Evolutionary conservation across 441 rosid species (phyloP), one percentile per base, ranked within the genome.

Genomic region (Erodium chrysanthum): DNA sequence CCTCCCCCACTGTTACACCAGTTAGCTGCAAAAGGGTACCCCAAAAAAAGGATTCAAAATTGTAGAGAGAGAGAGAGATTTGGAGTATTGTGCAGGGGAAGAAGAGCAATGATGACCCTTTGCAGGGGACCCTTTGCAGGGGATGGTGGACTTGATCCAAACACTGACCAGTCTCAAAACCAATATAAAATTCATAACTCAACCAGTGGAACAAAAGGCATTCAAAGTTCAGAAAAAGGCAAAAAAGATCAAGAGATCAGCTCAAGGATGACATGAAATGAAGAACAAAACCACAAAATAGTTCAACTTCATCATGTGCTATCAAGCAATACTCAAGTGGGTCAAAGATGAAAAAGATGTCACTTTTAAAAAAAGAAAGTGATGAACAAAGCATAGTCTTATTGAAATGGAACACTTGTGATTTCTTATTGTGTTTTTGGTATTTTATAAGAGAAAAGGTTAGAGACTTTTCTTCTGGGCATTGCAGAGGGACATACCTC

Each of bases 1-100:
- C 97, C 83, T 93, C 98, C 80, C 98, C 97, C 61, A 93, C 97
- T 77, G 98, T 93, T 81, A 83, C 93, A 74, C 98, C 98, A 83
- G 98, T 93, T 83, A 93, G 77, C 98, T 93, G 86, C 79, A 65
- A 18, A 65, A 15, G 42, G 42, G 42, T 37, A 37, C 42, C 42
- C 42, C 42, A 37, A 37, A 37, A 68, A 68, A 22, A 68, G 40
- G 65, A 70, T 48, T 70, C 62, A 67, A 68, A 46, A 15, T 23
- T 54, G 61, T 20, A 18, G 22, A 18, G 37, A 60, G 68, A 21
- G 76, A 68, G 20, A 23, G 75, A 66, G 54, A 65, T 75, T 80
- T 86, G 83, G 86, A 80, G 81, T 80, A 77, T 79, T 82, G 75
- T 85, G 86, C 85, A 77, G 82, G 70, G 83, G 76, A 37, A n/a